These are phyloP conservation scores for Fusarium oligoseptatum DNA, from an alignment of 2,329 filamentous ascomycete species.

Conservation along the genomic window DNA sequence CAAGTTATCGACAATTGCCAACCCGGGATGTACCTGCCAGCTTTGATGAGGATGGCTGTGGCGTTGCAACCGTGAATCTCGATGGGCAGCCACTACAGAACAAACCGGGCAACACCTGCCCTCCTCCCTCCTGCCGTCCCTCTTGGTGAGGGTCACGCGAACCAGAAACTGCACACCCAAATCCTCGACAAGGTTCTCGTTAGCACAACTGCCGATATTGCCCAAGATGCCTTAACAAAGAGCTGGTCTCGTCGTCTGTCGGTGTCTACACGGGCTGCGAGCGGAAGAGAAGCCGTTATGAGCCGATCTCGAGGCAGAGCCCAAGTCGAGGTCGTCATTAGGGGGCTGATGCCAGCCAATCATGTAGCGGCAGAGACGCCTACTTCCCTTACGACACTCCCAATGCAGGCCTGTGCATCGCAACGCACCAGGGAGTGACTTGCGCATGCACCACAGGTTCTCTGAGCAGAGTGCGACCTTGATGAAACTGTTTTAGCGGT, in stretches of 20 bases:
- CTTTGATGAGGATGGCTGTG: not conserved
- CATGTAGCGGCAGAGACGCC: conserved; percentile 19
- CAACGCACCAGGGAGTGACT: conserved; percentile 7
- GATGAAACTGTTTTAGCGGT: conserved; percentile 10
- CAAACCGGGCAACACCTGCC: conserved; percentile 5
- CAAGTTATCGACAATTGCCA: not conserved
- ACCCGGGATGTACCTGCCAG: not conserved
- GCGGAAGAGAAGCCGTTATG: conserved; percentile 10
- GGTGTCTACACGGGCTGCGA: not conserved
- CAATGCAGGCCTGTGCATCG: conserved; percentile 35
- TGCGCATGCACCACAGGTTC: conserved; percentile 39
- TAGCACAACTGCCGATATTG: not conserved
- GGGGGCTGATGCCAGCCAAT: conserved; percentile 34
- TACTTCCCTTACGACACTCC: conserved; percentile 24
- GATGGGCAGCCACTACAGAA: conserved; percentile 19
- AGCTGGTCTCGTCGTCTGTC: not conserved
- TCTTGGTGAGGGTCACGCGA: conserved; percentile 2
- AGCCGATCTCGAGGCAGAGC: conserved; percentile 25
- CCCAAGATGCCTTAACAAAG: conserved; percentile 4
- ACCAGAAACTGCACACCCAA: not conserved
- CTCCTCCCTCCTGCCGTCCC: not conserved
- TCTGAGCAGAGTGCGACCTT: conserved; percentile 11
- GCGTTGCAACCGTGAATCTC: conserved; percentile 19
- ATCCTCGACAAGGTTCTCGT: not conserved
- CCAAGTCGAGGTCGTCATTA: conserved; percentile 41